A percentile compares a stretch with the other conserved stretches of the same genome.
phyloP scores from a whole-genome alignment of 441 rosid species.

The Viola pubescens region DNA sequence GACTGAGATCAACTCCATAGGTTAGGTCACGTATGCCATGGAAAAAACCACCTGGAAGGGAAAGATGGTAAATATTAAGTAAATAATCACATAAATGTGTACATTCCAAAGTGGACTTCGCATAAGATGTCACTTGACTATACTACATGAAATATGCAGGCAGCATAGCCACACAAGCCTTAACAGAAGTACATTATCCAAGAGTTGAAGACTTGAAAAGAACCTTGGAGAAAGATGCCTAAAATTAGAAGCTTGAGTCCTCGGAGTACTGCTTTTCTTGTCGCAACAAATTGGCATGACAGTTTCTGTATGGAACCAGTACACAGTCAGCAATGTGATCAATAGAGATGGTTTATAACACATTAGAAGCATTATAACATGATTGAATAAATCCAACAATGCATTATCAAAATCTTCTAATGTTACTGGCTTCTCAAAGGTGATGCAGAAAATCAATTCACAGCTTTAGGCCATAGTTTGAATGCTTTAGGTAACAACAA shows the following conservation, averaged over 20 bases:
- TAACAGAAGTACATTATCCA: background rate
- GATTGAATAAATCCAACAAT: too few species aligned
- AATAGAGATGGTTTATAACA: background rate
- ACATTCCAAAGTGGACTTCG: background rate
- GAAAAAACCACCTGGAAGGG: conserved; percentile 62
- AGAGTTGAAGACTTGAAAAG: background rate
- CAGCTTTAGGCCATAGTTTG: background rate
- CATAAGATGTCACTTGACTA: background rate
- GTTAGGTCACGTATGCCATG: conserved; percentile 57
- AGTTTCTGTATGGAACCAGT: conserved; percentile 36
- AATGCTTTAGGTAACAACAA: conserved; percentile 1
- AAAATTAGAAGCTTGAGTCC: conserved; percentile 48
- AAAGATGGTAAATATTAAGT: conserved; percentile 12
- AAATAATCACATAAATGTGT: background rate
- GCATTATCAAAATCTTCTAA: too few species aligned
- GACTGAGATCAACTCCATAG: conserved; percentile 52
- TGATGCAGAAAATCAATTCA: too few species aligned
- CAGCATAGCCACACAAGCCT: background rate
- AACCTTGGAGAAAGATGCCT: conserved; percentile 84
- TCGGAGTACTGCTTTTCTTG: conserved; percentile 53
- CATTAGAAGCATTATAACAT: too few species aligned
- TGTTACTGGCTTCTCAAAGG: background rate
- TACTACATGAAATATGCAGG: background rate
- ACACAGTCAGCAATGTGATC: conserved; percentile 5
- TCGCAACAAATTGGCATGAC: conserved; percentile 45